Evolutionary conservation across 176 grass and related monocot species (phyloP), one percentile per base, ranked within the genome.

Genomic region (Alloteropsis semialata): DNA sequence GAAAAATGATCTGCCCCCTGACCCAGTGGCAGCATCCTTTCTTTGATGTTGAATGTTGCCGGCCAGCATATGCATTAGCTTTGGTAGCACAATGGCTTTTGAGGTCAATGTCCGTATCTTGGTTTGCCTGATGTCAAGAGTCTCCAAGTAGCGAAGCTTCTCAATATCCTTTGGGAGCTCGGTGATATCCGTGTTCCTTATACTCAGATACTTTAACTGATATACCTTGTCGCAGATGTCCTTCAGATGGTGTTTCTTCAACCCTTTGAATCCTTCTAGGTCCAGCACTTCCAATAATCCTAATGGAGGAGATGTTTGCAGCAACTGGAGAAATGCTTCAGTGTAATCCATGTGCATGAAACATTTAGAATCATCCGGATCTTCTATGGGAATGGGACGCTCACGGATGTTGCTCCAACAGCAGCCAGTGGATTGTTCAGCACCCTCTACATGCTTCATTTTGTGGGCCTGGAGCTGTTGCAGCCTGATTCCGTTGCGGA

Each of bases 61-160:
- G 0, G 78, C 60, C 2, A 88, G 33, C 25, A 88, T 46, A 25
- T 65, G 71, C 30, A 50, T 21, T 5, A 88, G 46, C 51, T 55
- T 70, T n/a, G 28, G 42, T 5, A 88, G 79, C 7, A 25, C 1
- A 0, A 48, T 0, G 19, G 36, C 44, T 46, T 48, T 25, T 15
- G 5, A n/a, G 13, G 70, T 34, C 24, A 82, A 37, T 56, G 72
- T 29, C 3, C 45, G 10, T 42, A 86, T 60, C 10, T 72, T 25
- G 30, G 84, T 86, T 62, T 53, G 37, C 61, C 84, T 58, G 43
- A 88, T 75, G 49, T 77, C 79, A 33, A 88, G 30, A 61, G 79
- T 88, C 41, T 88, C 37, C 38, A 88, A 36, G 13, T 55, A 18
- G 7, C 45, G 19, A 18, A 88, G 79, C 24, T 77, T 77, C 1